Evolutionary conservation across 108 stramenopile genomes (phyloP).

Genomic region (Chaetoceros muelleri): DNA sequence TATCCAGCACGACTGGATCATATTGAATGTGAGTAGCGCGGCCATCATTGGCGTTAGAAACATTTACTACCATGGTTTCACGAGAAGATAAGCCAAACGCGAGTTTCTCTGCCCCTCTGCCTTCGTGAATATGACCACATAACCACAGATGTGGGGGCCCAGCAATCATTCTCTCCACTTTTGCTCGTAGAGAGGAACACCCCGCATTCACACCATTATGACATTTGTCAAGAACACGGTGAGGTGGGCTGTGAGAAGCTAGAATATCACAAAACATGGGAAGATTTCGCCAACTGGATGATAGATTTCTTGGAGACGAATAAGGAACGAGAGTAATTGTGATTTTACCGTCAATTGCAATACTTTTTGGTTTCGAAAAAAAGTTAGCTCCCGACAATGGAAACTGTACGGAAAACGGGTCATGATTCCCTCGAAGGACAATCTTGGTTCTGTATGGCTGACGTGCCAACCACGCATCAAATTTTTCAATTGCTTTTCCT

Average conservation of each 20-base stretch:
- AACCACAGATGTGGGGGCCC: conserved; percentile 34
- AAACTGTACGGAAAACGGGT: conserved; percentile 33
- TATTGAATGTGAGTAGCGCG: conserved; percentile 39
- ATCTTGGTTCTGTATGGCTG: conserved; percentile 53
- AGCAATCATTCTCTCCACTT: conserved; percentile 22
- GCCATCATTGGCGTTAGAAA: conserved; percentile 64
- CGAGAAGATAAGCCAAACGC: conserved; percentile 8
- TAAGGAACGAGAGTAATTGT: conserved; percentile 34
- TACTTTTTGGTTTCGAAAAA: conserved; percentile 22
- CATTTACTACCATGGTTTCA: conserved; percentile 56
- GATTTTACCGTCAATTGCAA: conserved; percentile 12
- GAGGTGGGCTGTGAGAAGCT: conserved; percentile 55
- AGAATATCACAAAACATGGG: conserved; percentile 47
- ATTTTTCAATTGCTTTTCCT: conserved; percentile 18
- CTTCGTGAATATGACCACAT: conserved; percentile 74
- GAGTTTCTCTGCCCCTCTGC: conserved; percentile 30
- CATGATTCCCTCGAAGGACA: conserved; percentile 71
- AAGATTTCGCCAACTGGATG: conserved; percentile 6
- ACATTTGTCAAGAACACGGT: conserved; percentile 39
- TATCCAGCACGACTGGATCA: conserved; percentile 44
- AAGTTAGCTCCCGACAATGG: conserved; percentile 41
- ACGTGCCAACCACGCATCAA: conserved; percentile 49
- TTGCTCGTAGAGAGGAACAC: conserved; percentile 26
- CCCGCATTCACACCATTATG: conserved; percentile 49
- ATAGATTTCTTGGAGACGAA: conserved; percentile 25